These are phyloP conservation scores for Hanseniaspora mollemarum DNA, from an alignment of 805 yeast genomes.

Conservation along the genomic window DNA sequence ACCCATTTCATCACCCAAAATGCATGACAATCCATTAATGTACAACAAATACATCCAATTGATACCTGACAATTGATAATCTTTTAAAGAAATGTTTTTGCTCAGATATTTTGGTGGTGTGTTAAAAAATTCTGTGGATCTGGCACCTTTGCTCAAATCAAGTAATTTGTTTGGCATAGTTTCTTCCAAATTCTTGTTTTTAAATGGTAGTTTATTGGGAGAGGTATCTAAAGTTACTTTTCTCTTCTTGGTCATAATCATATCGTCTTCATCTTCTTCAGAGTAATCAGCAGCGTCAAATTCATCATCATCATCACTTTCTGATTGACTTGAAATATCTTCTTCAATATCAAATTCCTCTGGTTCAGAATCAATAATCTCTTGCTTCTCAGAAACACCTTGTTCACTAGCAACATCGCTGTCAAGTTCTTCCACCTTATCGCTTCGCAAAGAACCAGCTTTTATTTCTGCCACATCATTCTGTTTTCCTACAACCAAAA, in stretches of 20 bases:
- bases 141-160: conserved; percentile 15
- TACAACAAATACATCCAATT: conserved; percentile 84
- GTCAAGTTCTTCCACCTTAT: conserved; percentile 21
- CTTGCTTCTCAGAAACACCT: conserved; percentile 15
- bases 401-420: conserved; percentile 22
- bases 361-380: neutral
- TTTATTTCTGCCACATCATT: conserved; percentile 14
- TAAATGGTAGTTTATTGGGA: conserved; percentile 10
- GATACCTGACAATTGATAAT: conserved; percentile 92
- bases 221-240: conserved; percentile 20
- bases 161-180: conserved; percentile 14
- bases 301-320: conserved; percentile 23
- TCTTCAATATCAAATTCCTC: conserved; percentile 13
- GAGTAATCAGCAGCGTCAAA: conserved; percentile 25
- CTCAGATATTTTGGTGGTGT: conserved; percentile 62
- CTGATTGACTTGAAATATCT: conserved; percentile 25
- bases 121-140: conserved; percentile 38
- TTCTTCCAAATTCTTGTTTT: conserved; percentile 6
- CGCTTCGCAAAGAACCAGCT: neutral
- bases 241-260: conserved; percentile 26
- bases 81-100: conserved; percentile 56
- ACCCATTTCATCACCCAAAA: conserved; percentile 97
- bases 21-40: conserved; percentile 71
- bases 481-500: conserved; percentile 24
- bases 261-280: conserved; percentile 25